Evolutionary conservation across 768 basidiomycete genomes (phyloP), one percentile per base, ranked within the genome.

Genomic region (Porpolomopsis calyptriformis): DNA sequence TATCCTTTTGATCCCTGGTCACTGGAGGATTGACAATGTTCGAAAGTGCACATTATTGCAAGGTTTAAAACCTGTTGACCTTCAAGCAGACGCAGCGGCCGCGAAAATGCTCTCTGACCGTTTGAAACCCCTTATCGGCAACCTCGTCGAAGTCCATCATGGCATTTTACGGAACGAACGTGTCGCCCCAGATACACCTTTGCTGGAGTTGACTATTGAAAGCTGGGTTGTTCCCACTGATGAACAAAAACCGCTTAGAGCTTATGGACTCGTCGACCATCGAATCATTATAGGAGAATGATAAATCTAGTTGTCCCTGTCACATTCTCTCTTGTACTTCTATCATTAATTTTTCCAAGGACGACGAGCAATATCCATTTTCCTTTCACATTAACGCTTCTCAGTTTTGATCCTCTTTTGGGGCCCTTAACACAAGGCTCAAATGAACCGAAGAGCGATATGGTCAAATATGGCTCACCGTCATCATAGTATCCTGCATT

Each of bases 101-200:
- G 63, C 68, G 23, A 45, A 49, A 6, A 57, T 50, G 27, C 69
- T 82, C 45, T 54, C 59, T 12, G 53, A 58, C 4, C 67, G 70
- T 37, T 55, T 83, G 10, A 52, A 59, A 22, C 70, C 68, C 2
- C 52, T 80, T 14, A 52, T 80, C 18, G 74, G 75, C 3, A 69
- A 74, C 42, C 59, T 80, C 11, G 50, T 61, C 8, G 59, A 68
- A 2, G 66, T 70, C 38, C 72, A 71, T 42, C 57, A 62, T 2
- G 43, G 48, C 18, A 18, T 44, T 33, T 16, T 29, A 26, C 23
- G 42, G 11, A 36, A 23, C 4, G n/a, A 22, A 19, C 16, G 23
- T 9, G 26, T 48, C 24, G 20, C 23, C 9, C 33, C 33, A 2
- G 47, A 42, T 34, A 48, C 47, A 19, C 47, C 47, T 4, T 23